Percentiles rank a stretch among this genome's conserved stretches.
phyloP scores from a whole-genome alignment of 2,329 filamentous ascomycete genomes.

The Pseudogymnoascus sp. region DNA sequence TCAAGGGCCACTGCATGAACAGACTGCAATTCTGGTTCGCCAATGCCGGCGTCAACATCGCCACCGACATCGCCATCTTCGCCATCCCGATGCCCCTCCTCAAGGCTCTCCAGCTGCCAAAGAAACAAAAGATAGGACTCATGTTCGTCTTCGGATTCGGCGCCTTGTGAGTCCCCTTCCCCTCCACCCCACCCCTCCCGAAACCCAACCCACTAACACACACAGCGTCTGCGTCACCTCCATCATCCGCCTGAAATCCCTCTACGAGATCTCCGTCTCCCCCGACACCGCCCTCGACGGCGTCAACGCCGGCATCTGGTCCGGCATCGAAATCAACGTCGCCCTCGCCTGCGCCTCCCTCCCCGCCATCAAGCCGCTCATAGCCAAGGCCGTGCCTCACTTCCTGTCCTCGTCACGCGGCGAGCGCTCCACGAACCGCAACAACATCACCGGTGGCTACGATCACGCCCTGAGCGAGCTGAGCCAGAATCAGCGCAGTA shows the following conservation, averaged over 20 bases:
- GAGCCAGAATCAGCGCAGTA: background rate
- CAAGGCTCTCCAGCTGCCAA: constrained; percentile 24
- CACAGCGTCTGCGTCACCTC: constrained; percentile 14
- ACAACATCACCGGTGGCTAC: background rate
- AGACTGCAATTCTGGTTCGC: constrained; percentile 38
- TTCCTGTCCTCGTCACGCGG: constrained; percentile 5
- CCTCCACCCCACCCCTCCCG: background rate
- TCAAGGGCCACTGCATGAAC: constrained; percentile 21
- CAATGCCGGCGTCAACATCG: constrained; percentile 33
- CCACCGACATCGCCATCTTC: constrained; percentile 28
- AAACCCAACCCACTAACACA: background rate
- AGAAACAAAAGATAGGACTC: constrained; percentile 42
- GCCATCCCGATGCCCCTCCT: constrained; percentile 26
- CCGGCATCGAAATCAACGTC: constrained; percentile 40
- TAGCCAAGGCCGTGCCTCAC: constrained; percentile 24
- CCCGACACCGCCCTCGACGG: constrained; percentile 10
- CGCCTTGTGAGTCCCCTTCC: constrained; percentile 19
- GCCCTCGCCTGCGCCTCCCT: constrained; percentile 42
- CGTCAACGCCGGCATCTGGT: constrained; percentile 28
- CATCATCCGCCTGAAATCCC: constrained; percentile 11
- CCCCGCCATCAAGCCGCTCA: constrained; percentile 40
- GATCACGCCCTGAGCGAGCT: background rate
- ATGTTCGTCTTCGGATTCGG: constrained; percentile 30
- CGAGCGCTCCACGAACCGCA: background rate
- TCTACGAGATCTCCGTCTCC: constrained; percentile 9